Conservation (phyloP, 2,329 filamentous ascomycete genomes). For the Paecilomyces dactylethromorphus region DNA sequence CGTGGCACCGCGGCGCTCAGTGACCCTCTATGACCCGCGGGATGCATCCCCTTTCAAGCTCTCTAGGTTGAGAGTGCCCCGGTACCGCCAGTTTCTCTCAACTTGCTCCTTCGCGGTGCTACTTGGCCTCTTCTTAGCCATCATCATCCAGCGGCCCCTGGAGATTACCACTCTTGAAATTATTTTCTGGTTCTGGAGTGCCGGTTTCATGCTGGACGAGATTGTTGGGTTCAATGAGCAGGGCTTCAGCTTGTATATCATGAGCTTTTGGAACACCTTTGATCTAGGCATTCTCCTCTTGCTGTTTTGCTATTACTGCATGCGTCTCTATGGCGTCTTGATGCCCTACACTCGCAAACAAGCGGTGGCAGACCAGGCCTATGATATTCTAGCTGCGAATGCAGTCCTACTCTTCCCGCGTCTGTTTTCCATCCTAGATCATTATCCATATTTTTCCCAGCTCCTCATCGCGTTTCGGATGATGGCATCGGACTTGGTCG, state of each 20-base stretch:
- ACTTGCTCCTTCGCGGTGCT: slow-evolving; percentile 81
- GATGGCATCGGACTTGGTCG: slow-evolving; percentile 85
- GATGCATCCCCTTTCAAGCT: slow-evolving; percentile 89
- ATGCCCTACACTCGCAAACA: slow-evolving; percentile 64
- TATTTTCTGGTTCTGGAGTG: slow-evolving; percentile 96
- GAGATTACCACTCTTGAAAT: slow-evolving; percentile 80
- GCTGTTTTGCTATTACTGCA: slow-evolving; percentile 81
- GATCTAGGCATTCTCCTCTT: slow-evolving; percentile 83
- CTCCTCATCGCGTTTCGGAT: slow-evolving; percentile 87
- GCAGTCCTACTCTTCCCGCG: slow-evolving; percentile 84
- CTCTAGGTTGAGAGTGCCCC: slow-evolving; percentile 80
- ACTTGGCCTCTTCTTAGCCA: slow-evolving; percentile 76
- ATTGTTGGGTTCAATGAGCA: slow-evolving; percentile 95
- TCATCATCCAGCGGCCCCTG: slow-evolving; percentile 67
- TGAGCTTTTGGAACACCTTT: slow-evolving; percentile 97
- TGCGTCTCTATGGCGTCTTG: slow-evolving; percentile 82
- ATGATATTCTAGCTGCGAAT: slow-evolving; percentile 88
- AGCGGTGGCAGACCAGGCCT: slow-evolving; percentile 74
- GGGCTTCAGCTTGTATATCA: slow-evolving; percentile 91
- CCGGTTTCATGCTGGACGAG: slow-evolving; percentile 94
- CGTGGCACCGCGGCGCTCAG: slow-evolving; percentile 54
- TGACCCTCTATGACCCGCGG: slow-evolving; percentile 81
- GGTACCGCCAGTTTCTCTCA: slow-evolving; percentile 85
- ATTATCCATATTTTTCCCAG: slow-evolving; percentile 94
- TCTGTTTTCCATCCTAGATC: slow-evolving; percentile 86